These are phyloP conservation scores for Neltuma alba DNA, from an alignment of 306 rosid genomes.

Conservation along the genomic window DNA sequence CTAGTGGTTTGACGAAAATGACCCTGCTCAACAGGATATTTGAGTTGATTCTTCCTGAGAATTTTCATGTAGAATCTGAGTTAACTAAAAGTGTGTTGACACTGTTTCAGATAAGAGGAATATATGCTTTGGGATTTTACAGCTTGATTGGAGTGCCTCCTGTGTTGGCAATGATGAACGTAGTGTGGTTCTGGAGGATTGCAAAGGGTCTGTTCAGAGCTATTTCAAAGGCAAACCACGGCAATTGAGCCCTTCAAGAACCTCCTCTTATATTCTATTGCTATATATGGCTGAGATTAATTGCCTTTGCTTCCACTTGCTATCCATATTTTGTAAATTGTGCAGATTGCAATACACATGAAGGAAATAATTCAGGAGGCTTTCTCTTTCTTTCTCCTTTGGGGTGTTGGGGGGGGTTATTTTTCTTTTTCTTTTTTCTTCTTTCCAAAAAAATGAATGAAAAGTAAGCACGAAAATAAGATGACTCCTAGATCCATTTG, in stretches of 20 bases:
- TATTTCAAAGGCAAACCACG: slow-evolving; percentile 55
- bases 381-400: too few species aligned
- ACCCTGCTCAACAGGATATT: not conserved
- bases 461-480: too few species aligned
- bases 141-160: slow-evolving; percentile 56
- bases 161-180: slow-evolving; percentile 60
- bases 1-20: not conserved
- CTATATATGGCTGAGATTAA: not conserved
- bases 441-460: too few species aligned
- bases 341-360: too few species aligned
- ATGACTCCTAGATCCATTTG: too few species aligned
- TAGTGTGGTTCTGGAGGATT: slow-evolving; percentile 81
- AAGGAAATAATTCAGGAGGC: too few species aligned
- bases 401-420: too few species aligned
- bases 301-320: not conserved
- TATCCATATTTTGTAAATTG: not conserved
- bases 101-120: slow-evolving; percentile 57
- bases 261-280: not conserved
- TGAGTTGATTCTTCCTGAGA: not conserved
- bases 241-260: slow-evolving; percentile 33
- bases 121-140: slow-evolving; percentile 57
- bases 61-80: not conserved
- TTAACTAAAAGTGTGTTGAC: not conserved
- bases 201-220: slow-evolving; percentile 70
- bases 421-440: too few species aligned